Base-by-base conservation (phyloP, 2,329 filamentous ascomycete species). In the Beauveria asiatica region DNA sequence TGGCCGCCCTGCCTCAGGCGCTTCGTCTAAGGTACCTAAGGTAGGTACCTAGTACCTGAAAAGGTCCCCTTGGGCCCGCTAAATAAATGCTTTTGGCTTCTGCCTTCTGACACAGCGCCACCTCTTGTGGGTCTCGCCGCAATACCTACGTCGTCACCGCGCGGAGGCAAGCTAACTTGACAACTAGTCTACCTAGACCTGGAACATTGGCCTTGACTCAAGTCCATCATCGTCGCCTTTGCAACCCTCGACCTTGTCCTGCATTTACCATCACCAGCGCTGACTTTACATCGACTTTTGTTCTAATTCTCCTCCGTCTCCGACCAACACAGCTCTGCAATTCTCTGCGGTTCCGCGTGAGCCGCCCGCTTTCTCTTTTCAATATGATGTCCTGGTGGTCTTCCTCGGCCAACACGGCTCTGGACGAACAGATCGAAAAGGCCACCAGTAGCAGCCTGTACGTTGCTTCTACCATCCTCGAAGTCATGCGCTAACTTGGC, bases 341-440 rank as follows among this genome's bases (percentile, higher is more conserved):
- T 27, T 50, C 23, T 13, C 17, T 10, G 45, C 52, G 44, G n/a
- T 49, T n/a, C 23, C 46, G 46, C 45, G 50, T 51, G 17, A 52
- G 46, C 59, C 53, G 52, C 46, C 45, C 52, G 52, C 52, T 52
- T 25, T 45, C 37, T 33, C 46, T 11, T 17, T 49, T 39, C 46
- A 57, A 57, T n/a, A 88, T 82, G 81, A 97, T 97, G 92, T 87
- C 91, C 72, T 92, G 92, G 81, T 99, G 93, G 93, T 97, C 96
- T 73, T 90, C 89, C 67, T 93, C 91, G 73, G 84, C 87, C 76
- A 91, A 90, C 75, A 90, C 88, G 71, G 91, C 92, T 76, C 83
- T 99, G 76, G 94, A 99, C 75, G 92, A 96, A 77, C 94, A 97
- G 82, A 88, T 99, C 70, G 93, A 97, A 74, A 90, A 89, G 75